A percentile compares a stretch with the other conserved stretches of the same genome.
Conservation (phyloP, 306 rosid species). For the Hylodesmum podocarpum region DNA sequence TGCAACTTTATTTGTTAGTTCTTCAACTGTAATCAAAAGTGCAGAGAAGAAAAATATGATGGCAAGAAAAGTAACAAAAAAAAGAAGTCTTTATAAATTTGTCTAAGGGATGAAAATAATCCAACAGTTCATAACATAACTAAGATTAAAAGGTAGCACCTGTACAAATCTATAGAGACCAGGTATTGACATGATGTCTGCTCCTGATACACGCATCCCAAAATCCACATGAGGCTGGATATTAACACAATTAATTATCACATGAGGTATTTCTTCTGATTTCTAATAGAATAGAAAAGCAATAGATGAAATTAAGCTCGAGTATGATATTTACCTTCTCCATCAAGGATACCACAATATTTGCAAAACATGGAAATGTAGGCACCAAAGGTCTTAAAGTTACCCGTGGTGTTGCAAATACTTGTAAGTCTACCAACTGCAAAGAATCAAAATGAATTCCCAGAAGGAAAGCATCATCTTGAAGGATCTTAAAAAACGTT, state of each 20-base stretch:
- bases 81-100: background rate
- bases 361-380: slow-evolving; percentile 89
- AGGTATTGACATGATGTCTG: slow-evolving; percentile 87
- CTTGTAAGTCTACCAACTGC: slow-evolving; percentile 84
- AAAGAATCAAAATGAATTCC: slow-evolving; percentile 41
- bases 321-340: slow-evolving; percentile 59
- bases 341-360: slow-evolving; percentile 70
- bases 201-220: slow-evolving; percentile 82
- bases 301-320: background rate
- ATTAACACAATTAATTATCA: slow-evolving; percentile 2
- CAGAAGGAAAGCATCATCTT: slow-evolving; percentile 17
- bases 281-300: background rate
- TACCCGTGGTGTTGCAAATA: slow-evolving; percentile 67
- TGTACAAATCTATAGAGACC: slow-evolving; percentile 82
- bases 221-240: slow-evolving; percentile 91
- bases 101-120: background rate
- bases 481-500: slow-evolving; percentile 10
- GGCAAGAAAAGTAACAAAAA: background rate
- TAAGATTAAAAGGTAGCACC: slow-evolving; percentile 54
- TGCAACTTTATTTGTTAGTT: slow-evolving; percentile 32
- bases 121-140: slow-evolving; percentile 13
- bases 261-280: slow-evolving; percentile 1
- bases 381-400: slow-evolving; percentile 86
- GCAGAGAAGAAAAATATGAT: background rate
- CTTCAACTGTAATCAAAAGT: slow-evolving; percentile 21